Evolutionary conservation across 1,284 basidiomycete species (phyloP).

Genomic region (Ustanciosporium gigantosporum): DNA sequence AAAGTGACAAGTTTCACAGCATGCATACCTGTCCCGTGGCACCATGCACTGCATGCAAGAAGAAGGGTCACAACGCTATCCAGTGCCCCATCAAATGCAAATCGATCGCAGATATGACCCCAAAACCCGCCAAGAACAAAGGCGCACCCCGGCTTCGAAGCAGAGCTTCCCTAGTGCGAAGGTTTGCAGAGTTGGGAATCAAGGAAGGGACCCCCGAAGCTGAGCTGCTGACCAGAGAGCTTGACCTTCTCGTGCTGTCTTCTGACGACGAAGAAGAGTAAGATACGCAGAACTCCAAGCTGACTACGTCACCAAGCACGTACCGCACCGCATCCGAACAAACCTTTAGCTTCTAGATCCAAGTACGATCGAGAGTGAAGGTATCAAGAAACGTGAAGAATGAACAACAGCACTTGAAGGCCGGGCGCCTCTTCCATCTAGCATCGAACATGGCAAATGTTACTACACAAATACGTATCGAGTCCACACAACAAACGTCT

Average conservation of each 20-base stretch:
- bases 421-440: no score
- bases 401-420: no score
- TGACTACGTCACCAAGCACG: no score
- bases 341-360: no score
- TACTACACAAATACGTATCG: no score
- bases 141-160: no score
- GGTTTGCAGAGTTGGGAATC: slow-evolving; percentile 19
- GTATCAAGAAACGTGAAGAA: no score
- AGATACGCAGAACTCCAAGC: no score
- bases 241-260: slow-evolving; percentile 1
- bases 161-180: slow-evolving; percentile 19
- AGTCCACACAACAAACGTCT: no score
- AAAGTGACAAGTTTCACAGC: slow-evolving; percentile 11
- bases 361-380: no score
- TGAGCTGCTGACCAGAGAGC: slow-evolving; percentile 14
- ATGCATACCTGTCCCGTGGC: slow-evolving; percentile 5
- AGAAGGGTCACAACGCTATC: slow-evolving; percentile 6
- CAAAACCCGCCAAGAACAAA: neutral
- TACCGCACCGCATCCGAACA: no score
- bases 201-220: slow-evolving; percentile 11
- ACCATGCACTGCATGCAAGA: slow-evolving; percentile 10
- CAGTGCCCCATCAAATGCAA: slow-evolving; percentile 5
- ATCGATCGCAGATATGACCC: neutral
- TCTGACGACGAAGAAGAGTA: neutral
- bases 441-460: no score